A percentile compares a stretch with the other conserved stretches of the same genome.
Evolutionary conservation across 805 yeast species (phyloP).

Genomic region (Lipomyces japonicus): DNA sequence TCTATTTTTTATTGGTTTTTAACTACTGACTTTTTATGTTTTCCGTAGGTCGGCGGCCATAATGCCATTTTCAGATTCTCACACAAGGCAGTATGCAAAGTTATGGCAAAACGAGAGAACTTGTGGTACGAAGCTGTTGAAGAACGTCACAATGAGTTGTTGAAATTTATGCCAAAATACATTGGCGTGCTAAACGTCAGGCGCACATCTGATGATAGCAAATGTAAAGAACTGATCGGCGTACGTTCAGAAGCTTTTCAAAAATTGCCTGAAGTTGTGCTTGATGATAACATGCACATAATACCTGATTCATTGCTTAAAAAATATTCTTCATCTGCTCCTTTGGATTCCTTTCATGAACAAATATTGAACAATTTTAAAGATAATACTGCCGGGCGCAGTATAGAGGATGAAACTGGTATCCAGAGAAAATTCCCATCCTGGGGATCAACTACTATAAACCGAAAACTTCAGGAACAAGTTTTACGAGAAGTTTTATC

Average conservation of each 20-base stretch:
- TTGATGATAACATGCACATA: constrained; percentile 88
- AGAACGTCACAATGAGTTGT: constrained; percentile 64
- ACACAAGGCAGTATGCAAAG: constrained; percentile 89
- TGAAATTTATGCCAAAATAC: constrained; percentile 86
- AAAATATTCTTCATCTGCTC: constrained; percentile 51
- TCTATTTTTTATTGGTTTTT: not conserved
- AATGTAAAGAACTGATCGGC: constrained; percentile 17
- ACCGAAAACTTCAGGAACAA: constrained; percentile 65
- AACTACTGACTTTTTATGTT: not conserved
- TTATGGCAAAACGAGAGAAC: constrained; percentile 84
- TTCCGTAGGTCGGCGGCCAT: constrained; percentile 84
- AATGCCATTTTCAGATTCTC: constrained; percentile 93
- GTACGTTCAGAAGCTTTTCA: not conserved
- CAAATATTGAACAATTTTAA: constrained; percentile 12
- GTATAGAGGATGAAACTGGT: not conserved
- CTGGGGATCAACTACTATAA: constrained; percentile 63
- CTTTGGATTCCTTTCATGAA: constrained; percentile 31
- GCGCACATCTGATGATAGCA: constrained; percentile 48
- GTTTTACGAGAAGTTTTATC: constrained; percentile 72
- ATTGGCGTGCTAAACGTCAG: constrained; percentile 93
- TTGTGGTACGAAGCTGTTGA: constrained; percentile 89
- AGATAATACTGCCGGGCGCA: not conserved
- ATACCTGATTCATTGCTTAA: constrained; percentile 77
- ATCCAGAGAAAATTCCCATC: constrained; percentile 3
- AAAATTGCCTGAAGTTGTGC: constrained; percentile 70